Base-by-base conservation (phyloP, 805 yeast species). In the Priceomyces fermenticarens region DNA sequence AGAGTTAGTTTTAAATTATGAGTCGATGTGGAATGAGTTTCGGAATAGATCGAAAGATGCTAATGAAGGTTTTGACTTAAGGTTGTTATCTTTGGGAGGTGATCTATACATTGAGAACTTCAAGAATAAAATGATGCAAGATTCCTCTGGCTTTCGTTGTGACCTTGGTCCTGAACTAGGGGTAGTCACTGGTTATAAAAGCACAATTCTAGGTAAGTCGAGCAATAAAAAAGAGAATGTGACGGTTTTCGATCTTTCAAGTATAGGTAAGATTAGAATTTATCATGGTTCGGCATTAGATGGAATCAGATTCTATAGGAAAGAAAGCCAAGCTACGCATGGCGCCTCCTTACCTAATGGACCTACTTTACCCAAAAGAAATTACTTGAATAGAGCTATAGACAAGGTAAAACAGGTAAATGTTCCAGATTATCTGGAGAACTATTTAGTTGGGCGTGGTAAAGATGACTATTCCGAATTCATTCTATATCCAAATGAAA, bases 241-340 rank as follows among this genome's bases (percentile, higher is more conserved):
- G 5, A 55, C 58, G 4, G 62, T 66, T 3, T 65, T 72, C 44
- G 66, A 70, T 48, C 58, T 73, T 11, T 46, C 47, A 10, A 51
- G 54, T 6, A 65, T 85, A 2, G 59, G 55, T n/a, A 70, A 69
- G 36, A 74, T 89, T 1, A 72, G 88, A 42, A 74, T 89, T 0
- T 83, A 78, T 48, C 79, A 82, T 49, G 97, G 96, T 2, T 58
- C 64, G 15, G 95, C 95, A 0, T 61, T 93, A 14, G 96, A 90
- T 62, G 98, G 98, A 4, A 52, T 91, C 11, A 78, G 80, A 42
- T 72, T 89, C 49, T 68, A 66, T 46, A 53, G 33, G 39, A 32
- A 31, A 10, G 42, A 33, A 3, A 17, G 20, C 13, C 30, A 32
- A 32, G 28, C 12, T 1, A 17, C 30, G 9, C 14, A 23, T 14